These are phyloP conservation scores for Trichosphaerium sp. DNA, from an alignment of 78 protist species.

Conservation along the genomic window DNA sequence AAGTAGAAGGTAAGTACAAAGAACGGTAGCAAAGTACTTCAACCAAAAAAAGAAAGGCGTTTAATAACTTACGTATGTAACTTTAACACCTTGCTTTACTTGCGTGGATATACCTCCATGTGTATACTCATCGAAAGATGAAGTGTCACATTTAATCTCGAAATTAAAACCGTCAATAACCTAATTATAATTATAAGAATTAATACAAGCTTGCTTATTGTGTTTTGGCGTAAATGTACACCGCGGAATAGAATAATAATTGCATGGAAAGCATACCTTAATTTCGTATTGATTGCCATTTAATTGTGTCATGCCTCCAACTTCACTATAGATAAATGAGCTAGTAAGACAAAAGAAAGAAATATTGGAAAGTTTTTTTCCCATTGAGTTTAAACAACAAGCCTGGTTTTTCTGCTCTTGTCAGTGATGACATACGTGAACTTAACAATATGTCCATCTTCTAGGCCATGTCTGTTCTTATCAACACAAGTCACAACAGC, in stretches of 20 bases:
- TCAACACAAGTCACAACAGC: constrained; percentile 72
- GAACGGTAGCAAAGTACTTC: background rate
- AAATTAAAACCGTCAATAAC: constrained; percentile 34
- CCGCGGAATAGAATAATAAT: too few relatives aligned
- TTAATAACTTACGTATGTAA: constrained; percentile 44
- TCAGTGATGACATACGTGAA: constrained; percentile 83
- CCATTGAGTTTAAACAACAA: too few relatives aligned
- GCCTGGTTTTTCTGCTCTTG: too few relatives aligned
- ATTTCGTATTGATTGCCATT: constrained; percentile 35
- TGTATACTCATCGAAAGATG: constrained; percentile 10
- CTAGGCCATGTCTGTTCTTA: constrained; percentile 63
- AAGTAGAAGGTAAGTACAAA: background rate
- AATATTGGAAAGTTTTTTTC: too few relatives aligned
- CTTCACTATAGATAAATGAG: too few relatives aligned
- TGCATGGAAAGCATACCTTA: too few relatives aligned
- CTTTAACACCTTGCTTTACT: constrained; percentile 52
- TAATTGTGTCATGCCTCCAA: constrained; percentile 77
- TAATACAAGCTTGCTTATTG: too few relatives aligned
- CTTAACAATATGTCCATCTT: constrained; percentile 70
- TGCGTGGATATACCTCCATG: constrained; percentile 74
- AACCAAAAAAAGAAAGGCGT: background rate
- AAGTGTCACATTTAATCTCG: constrained; percentile 52
- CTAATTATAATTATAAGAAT: too few relatives aligned
- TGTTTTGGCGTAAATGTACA: too few relatives aligned
- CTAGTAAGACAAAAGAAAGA: too few relatives aligned